These are phyloP conservation scores for Davidsoniella australis DNA, from an alignment of 2,329 filamentous ascomycete species.

Conservation along the genomic window DNA sequence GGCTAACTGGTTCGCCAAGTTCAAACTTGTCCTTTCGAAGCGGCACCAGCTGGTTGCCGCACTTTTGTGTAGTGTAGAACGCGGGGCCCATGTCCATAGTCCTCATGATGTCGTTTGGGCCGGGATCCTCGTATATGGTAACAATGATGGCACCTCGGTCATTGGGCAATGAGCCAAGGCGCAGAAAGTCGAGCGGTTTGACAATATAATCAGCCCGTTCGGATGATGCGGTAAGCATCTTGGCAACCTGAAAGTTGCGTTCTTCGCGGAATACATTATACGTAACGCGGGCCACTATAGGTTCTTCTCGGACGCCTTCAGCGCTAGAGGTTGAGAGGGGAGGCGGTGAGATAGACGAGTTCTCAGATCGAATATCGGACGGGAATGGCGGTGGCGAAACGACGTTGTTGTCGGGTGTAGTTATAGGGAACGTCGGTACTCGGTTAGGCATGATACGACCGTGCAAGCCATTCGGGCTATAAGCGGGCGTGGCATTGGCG, in stretches of 20 bases:
- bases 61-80: slow-evolving; percentile 41
- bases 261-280: slow-evolving; percentile 71
- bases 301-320: slow-evolving; percentile 30
- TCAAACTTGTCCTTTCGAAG: slow-evolving; percentile 27
- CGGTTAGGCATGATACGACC: slow-evolving; percentile 24
- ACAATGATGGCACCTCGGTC: slow-evolving; percentile 59
- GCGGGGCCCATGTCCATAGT: slow-evolving; percentile 65
- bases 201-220: slow-evolving; percentile 66
- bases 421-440: slow-evolving; percentile 6
- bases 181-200: slow-evolving; percentile 62
- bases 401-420: slow-evolving; percentile 17
- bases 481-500: slow-evolving; percentile 22
- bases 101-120: slow-evolving; percentile 52
- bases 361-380: slow-evolving; percentile 25
- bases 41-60: slow-evolving; percentile 32
- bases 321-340: slow-evolving; percentile 19
- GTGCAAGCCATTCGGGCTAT: slow-evolving; percentile 26
- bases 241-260: slow-evolving; percentile 69
- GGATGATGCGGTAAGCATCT: slow-evolving; percentile 49
- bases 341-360: slow-evolving; percentile 22
- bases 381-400: slow-evolving; percentile 14
- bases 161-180: slow-evolving; percentile 48
- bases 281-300: slow-evolving; percentile 67
- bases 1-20: slow-evolving; percentile 43
- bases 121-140: slow-evolving; percentile 65